Percentiles rank a stretch among this genome's conserved stretches.
Evolutionary conservation across 2,329 filamentous ascomycete genomes (phyloP).

Genomic region (Pseudogymnoascus sp.): DNA sequence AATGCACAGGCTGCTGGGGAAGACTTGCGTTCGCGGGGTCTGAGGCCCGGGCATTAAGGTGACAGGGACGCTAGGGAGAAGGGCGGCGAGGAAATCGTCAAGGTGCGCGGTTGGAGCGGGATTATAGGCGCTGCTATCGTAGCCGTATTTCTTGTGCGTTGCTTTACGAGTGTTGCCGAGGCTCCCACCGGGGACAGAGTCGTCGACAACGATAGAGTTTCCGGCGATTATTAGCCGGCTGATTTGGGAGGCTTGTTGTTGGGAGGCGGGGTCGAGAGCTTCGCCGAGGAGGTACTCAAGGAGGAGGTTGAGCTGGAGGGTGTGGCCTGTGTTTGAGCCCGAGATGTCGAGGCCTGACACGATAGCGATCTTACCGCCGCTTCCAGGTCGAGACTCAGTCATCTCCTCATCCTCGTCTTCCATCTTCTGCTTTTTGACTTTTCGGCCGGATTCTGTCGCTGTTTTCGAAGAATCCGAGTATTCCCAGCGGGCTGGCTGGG

Average conservation of each 20-base stretch:
- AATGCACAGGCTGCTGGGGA: constrained; percentile 88
- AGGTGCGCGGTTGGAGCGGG: constrained; percentile 74
- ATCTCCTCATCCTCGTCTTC: constrained; percentile 55
- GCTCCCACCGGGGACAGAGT: constrained; percentile 24
- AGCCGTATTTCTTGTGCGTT: constrained; percentile 77
- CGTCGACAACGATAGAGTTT: constrained; percentile 59
- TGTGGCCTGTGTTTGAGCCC: constrained; percentile 63
- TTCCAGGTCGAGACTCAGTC: constrained; percentile 35
- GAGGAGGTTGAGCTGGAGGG: constrained; percentile 68
- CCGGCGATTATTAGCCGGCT: constrained; percentile 85
- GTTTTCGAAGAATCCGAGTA: constrained; percentile 44
- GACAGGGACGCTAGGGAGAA: constrained; percentile 80
- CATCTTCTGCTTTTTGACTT: constrained; percentile 30
- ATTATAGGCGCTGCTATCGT: constrained; percentile 86
- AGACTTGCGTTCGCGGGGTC: constrained; percentile 88
- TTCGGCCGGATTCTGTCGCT: constrained; percentile 33
- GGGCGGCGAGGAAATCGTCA: constrained; percentile 71
- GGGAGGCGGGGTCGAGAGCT: constrained; percentile 53
- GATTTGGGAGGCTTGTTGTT: constrained; percentile 59
- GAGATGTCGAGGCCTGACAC: constrained; percentile 84
- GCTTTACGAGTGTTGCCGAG: constrained; percentile 31
- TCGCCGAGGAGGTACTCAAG: constrained; percentile 87
- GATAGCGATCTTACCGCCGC: constrained; percentile 63
- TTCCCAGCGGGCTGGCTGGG: constrained; percentile 76
- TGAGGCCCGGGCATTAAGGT: constrained; percentile 78